Conservation (phyloP, 768 basidiomycete species). For the Russula dissimulans region DNA sequence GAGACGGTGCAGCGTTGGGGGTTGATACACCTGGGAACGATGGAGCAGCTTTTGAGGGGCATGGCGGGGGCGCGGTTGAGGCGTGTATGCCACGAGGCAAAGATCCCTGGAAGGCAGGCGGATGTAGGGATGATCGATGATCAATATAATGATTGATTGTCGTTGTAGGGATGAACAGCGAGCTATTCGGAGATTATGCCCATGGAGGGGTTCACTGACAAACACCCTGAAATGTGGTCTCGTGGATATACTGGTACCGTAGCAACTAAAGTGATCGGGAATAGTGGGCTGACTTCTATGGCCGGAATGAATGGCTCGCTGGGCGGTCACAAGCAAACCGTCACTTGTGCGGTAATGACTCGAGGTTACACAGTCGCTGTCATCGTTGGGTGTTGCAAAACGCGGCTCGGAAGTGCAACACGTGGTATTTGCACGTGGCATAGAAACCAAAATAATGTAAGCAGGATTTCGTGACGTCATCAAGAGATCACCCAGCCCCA, state of each 20-base stretch:
- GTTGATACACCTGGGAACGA: constrained; percentile 3
- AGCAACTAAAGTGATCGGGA: background rate
- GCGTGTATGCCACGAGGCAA: constrained; percentile 19
- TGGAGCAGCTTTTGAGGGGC: constrained; percentile 17
- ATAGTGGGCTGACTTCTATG: background rate
- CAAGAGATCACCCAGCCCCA: no score
- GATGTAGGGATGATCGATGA: background rate
- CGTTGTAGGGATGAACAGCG: background rate
- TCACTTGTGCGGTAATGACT: background rate
- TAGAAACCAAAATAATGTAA: background rate
- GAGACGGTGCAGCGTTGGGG: constrained; percentile 10
- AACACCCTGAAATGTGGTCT: background rate
- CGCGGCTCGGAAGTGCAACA: no score
- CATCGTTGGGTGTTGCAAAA: background rate
- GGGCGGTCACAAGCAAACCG: background rate
- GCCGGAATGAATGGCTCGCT: constrained; percentile 8
- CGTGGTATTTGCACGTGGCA: no score
- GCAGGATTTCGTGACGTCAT: background rate
- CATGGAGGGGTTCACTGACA: background rate
- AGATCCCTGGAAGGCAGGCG: background rate
- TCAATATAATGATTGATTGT: background rate
- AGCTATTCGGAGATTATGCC: constrained; percentile 3
- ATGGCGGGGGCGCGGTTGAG: constrained; percentile 9
- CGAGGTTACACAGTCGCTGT: background rate
- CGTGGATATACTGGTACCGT: background rate